phyloP scores from a whole-genome alignment of 257 asterid genomes.

The Solanum peruvianum region DNA sequence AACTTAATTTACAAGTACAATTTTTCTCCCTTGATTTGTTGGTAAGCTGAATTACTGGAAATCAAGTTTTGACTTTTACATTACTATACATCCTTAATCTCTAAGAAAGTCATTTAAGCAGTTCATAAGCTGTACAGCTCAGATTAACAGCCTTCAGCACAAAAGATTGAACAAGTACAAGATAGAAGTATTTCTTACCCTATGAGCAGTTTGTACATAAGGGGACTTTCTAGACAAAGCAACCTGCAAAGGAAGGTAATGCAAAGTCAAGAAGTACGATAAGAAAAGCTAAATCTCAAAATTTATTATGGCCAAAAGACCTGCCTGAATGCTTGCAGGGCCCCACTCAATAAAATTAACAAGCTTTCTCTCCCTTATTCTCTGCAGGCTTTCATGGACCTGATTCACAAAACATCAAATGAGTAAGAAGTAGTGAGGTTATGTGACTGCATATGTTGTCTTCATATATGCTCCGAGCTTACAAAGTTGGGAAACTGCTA shows the following conservation, averaged over 20 bases:
- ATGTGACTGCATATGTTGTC: not conserved
- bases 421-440: not conserved
- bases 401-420: constrained; percentile 19
- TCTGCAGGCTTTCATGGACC: constrained; percentile 98
- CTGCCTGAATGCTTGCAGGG: constrained; percentile 97
- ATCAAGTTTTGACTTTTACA: not conserved
- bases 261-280: not conserved
- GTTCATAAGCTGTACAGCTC: not conserved
- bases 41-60: not conserved
- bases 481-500: not conserved
- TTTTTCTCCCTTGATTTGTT: not conserved
- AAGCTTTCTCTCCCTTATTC: constrained; percentile 95
- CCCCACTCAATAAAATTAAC: constrained; percentile 99
- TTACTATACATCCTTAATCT: not conserved
- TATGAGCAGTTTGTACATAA: constrained; percentile 93
- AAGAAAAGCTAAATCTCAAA: not conserved
- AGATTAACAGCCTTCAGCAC: not conserved
- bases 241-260: constrained; percentile 44
- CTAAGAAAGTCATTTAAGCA: not conserved
- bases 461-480: not conserved
- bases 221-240: constrained; percentile 99
- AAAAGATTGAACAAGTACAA: not conserved
- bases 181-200: constrained; percentile 43
- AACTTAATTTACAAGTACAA: not conserved
- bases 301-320: not conserved